These are phyloP conservation scores for Elsinoe australis DNA, from an alignment of 2,329 filamentous ascomycete genomes.

Conservation along the genomic window DNA sequence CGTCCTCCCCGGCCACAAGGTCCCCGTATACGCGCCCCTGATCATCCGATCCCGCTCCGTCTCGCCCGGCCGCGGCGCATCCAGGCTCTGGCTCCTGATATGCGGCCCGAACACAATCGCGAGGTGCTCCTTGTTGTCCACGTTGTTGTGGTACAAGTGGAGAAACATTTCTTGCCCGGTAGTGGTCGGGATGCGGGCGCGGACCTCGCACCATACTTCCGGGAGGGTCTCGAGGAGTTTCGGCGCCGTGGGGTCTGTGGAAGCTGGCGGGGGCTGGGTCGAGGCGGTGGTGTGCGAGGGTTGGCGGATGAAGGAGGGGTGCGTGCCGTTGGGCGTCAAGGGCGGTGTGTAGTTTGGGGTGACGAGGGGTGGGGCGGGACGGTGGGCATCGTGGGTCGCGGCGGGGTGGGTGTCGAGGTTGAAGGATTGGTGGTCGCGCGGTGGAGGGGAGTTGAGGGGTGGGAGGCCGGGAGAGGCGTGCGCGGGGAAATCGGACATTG, in stretches of 20 bases:
- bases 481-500: slow-evolving; percentile 27
- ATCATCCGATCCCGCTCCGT: slow-evolving; percentile 90
- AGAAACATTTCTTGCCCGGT: slow-evolving; percentile 93
- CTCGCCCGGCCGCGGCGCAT: slow-evolving; percentile 65
- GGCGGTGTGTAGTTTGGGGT: slow-evolving; percentile 42
- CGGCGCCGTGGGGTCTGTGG: slow-evolving; percentile 39
- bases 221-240: slow-evolving; percentile 69
- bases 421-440: slow-evolving; percentile 34
- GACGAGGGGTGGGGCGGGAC: slow-evolving; percentile 20
- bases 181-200: slow-evolving; percentile 89
- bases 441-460: slow-evolving; percentile 48
- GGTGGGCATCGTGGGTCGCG: slow-evolving; percentile 23
- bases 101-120: slow-evolving; percentile 91
- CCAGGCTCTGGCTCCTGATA: slow-evolving; percentile 65
- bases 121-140: slow-evolving; percentile 91
- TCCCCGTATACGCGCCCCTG: slow-evolving; percentile 82
- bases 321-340: slow-evolving; percentile 33
- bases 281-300: slow-evolving; percentile 25
- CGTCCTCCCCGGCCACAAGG: slow-evolving; percentile 75
- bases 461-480: slow-evolving; percentile 34
- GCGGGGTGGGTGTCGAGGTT: slow-evolving; percentile 36
- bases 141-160: slow-evolving; percentile 86
- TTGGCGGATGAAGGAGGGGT: slow-evolving; percentile 24
- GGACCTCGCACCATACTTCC: slow-evolving; percentile 84
- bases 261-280: slow-evolving; percentile 25